A percentile compares a stretch with the other conserved stretches of the same genome.
Conservation (phyloP, 768 basidiomycete species). For the Trametes cubensis region DNA sequence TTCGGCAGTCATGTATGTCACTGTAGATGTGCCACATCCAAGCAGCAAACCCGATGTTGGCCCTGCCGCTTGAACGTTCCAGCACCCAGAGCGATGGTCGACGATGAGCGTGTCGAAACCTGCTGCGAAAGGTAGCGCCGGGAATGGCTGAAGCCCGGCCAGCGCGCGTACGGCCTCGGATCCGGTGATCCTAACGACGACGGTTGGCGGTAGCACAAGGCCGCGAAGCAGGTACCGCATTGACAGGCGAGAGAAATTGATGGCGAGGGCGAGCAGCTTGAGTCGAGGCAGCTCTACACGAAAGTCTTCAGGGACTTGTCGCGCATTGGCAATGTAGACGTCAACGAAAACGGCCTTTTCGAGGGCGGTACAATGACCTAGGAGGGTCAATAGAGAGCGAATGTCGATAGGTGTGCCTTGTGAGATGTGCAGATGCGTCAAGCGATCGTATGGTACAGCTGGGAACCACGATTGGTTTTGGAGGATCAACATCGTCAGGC, state of each 20-base stretch:
- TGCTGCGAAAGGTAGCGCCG: conserved; percentile 8
- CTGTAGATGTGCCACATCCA: neutral
- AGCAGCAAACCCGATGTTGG: conserved; percentile 14
- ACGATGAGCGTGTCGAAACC: conserved; percentile 14
- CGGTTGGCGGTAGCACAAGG: conserved; percentile 13
- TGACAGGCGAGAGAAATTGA: conserved; percentile 14
- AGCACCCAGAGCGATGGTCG: neutral
- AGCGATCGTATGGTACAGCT: conserved; percentile 3
- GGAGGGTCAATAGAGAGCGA: conserved; percentile 13
- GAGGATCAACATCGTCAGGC: conserved; percentile 14
- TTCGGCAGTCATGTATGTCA: neutral
- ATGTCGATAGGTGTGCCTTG: conserved; percentile 15
- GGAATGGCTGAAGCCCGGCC: conserved; percentile 16
- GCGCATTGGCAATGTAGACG: conserved; percentile 17
- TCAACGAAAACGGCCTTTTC: conserved; percentile 16
- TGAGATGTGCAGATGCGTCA: conserved; percentile 20
- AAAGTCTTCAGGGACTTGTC: neutral
- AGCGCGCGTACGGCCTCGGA: conserved; percentile 18
- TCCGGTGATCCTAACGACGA: conserved; percentile 12
- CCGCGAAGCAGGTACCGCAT: conserved; percentile 16
- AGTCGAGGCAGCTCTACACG: conserved; percentile 6
- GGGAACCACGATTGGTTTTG: conserved; percentile 21
- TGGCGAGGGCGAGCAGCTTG: conserved; percentile 14
- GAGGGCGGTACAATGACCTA: conserved; percentile 18
- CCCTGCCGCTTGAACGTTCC: conserved; percentile 7